Conservation (phyloP, 805 yeast species). For the Candida ulmi region DNA sequence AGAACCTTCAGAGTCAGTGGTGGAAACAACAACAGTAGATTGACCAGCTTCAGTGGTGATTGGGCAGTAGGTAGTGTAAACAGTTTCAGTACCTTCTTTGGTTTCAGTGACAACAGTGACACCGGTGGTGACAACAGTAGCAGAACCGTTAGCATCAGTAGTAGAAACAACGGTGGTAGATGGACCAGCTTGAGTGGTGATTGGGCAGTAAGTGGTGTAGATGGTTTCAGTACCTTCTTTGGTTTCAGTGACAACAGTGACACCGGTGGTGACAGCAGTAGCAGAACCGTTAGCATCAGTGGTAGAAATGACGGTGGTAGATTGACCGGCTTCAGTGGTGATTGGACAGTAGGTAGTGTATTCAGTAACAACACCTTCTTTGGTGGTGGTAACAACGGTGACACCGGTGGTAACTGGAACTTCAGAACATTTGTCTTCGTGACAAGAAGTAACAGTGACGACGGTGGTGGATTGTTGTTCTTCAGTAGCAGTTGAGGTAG, state of each 20-base stretch:
- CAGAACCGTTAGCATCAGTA: conserved; percentile 5
- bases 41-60: conserved; percentile 1
- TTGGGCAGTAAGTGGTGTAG: conserved; percentile 18
- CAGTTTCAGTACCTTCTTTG: conserved; percentile 5
- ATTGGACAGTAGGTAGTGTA: conserved; percentile 22
- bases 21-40: conserved; percentile 1
- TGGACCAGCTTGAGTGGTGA: conserved; percentile 1
- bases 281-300: conserved; percentile 10
- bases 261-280: conserved; percentile 7
- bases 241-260: conserved; percentile 22
- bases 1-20: conserved; percentile 4
- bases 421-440: conserved; percentile 11
- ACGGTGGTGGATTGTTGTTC: conserved; percentile 21
- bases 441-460: conserved; percentile 24
- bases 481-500: conserved; percentile 19
- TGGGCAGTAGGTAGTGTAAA: conserved; percentile 17
- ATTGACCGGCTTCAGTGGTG: conserved; percentile 6
- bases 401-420: conserved; percentile 23
- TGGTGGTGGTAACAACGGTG: conserved; percentile 26
- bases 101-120: conserved; percentile 18
- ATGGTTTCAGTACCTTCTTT: conserved; percentile 5
- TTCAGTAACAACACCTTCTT: conserved; percentile 12
- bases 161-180: conserved; percentile 4
- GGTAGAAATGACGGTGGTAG: conserved; percentile 15
- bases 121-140: conserved; percentile 7